Evolutionary conservation across 768 basidiomycete genomes (phyloP), one percentile per base, ranked within the genome.

Genomic region (Lactifluus piperatus): DNA sequence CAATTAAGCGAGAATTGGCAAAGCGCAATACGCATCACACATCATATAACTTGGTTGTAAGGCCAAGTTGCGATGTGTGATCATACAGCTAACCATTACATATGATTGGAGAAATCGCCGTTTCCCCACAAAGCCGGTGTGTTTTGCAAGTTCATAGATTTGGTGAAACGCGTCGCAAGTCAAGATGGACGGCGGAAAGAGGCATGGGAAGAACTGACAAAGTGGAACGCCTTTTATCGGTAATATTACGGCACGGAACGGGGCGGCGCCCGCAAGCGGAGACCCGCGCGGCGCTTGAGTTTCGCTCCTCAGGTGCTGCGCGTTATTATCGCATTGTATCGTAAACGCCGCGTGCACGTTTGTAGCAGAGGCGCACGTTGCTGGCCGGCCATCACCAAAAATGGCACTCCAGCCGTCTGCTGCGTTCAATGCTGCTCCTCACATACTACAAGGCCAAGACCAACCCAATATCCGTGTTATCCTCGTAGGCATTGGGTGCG

Each of bases 381-480:
- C 26, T 47, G 26, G 32, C 4, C 30, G 30, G 49, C 32, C 34
- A 54, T 45, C 53, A 45, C 37, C 46, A 18, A 48, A 24, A 20
- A 54, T 49, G 52, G 16, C 58, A 1, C 22, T 18, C 4, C 52
- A 49, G 43, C 29, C 20, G 18, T 6, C 46, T 16, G 22, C 29
- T 16, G 22, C 29, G 20, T n/a, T 14, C 14, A 32, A 8, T 3
- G 8, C 29, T 11, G n/a, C n/a, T n/a, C n/a, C n/a, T n/a, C 5
- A 11, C 1, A 43, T 26, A 20, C 36, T 47, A 26, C 37, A 32
- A 10, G 16, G 52, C 1, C 53, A 51, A 22, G 37, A 20, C 26
- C 51, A 48, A 54, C 36, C 64, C 60, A 75, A 72, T 54, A 70
- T 72, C 20, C 76, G 72, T 63, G 82, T 86, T 20, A 74, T 85